Base-by-base conservation (phyloP, 225 moss, liverwort and hornwort genomes). In the Pleurozium schreberi region DNA sequence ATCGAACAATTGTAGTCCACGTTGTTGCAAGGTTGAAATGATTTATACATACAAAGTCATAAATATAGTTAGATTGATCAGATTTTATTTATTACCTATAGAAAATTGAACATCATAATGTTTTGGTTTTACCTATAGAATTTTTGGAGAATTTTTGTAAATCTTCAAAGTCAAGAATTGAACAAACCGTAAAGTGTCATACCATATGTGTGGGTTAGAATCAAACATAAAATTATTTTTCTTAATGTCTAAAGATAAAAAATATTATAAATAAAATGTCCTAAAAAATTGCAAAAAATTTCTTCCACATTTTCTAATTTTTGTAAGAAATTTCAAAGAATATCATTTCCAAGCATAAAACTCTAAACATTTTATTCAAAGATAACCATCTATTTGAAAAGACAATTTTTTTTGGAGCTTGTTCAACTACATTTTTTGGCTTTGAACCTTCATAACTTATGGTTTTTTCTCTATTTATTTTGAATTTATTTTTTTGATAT, bases 1-100 rank as follows among this genome's bases (percentile, higher is more conserved):
- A 75, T 50, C 0, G 1, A 12, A 7, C 7, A 4, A 45, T 0
- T 74, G 0, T 11, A 4, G 1, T 47, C 0, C 0, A 1, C 6
- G 0, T 47, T 18, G 3, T 18, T 3, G 0, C 1, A 75, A 0
- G 2, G 5, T 26, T 57, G 7, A 57, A 57, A n/a, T 23, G 15
- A 57, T 27, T 79, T 11, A 4, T 1, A 7, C 0, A 16, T 0
- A 27, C 1, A 79, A 0, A 27, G 1, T 57, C 33, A n/a, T 26
- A 52, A 79, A 4, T 11, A 27, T n/a, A 58, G 1, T 58, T 58
- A 27, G 11, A 38, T 40, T 0, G 8, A 0, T 11, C 5, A 27
- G 4, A 27, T 40, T 80, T 26, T 26, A 58, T 80, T 80, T 40
- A 2, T 18, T 11, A 58, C 26, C 10, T 55, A 17, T 16, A 16